phyloP scores from a whole-genome alignment of 1,284 basidiomycete species.

The Cerioporus squamosus region DNA sequence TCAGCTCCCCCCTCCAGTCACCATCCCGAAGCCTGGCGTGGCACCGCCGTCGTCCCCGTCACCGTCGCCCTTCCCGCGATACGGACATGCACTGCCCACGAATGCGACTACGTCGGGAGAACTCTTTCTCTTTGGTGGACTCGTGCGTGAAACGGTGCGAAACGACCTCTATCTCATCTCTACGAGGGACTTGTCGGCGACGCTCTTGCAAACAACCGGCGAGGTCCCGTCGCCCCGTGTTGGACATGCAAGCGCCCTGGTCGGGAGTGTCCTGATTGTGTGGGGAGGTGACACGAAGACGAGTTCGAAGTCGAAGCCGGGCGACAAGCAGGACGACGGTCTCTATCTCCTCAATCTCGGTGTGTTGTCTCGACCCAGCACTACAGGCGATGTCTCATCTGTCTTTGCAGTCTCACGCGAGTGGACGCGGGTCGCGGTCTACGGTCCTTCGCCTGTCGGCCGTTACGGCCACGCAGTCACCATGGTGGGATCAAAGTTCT shows the following conservation, averaged over 20 bases:
- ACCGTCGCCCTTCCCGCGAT: conserved; percentile 93
- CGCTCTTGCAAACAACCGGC: conserved; percentile 85
- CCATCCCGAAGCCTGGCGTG: conserved; percentile 64
- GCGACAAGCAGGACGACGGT: conserved; percentile 90
- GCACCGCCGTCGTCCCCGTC: conserved; percentile 65
- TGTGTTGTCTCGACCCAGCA: conserved; percentile 45
- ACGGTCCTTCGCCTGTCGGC: conserved; percentile 81
- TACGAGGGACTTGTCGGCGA: conserved; percentile 77
- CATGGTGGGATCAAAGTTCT: conserved; percentile 92
- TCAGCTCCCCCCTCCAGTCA: conserved; percentile 63
- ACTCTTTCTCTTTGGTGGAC: conserved; percentile 95
- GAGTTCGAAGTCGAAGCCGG: conserved; percentile 64
- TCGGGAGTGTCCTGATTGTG: conserved; percentile 94
- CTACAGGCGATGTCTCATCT: neutral
- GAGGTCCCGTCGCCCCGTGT: conserved; percentile 91
- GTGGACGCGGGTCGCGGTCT: conserved; percentile 88
- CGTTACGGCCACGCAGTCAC: conserved; percentile 96
- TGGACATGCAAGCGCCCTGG: conserved; percentile 94
- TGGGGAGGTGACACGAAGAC: conserved; percentile 98
- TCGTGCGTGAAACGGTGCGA: conserved; percentile 89
- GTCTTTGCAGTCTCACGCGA: conserved; percentile 75
- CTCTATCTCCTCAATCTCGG: conserved; percentile 96
- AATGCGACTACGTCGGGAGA: conserved; percentile 84
- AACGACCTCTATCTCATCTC: conserved; percentile 96
- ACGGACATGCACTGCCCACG: conserved; percentile 95